Evolutionary conservation across 2,329 filamentous ascomycete species (phyloP).

Genomic region (Aspergillus neotritici): DNA sequence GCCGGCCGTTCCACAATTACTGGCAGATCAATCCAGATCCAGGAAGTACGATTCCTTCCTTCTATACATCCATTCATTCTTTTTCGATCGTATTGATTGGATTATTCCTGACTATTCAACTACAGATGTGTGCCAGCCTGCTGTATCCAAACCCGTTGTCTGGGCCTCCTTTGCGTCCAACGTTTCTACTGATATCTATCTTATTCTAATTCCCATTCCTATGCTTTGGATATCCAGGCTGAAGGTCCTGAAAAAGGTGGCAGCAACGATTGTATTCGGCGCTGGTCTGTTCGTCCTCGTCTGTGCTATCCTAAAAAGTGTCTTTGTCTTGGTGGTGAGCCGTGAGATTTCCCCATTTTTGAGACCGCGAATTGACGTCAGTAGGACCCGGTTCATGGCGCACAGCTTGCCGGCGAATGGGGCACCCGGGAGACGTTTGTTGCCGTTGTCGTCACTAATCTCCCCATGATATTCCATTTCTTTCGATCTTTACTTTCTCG

Average conservation of each 20-base stretch:
- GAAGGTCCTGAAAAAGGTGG: constrained; percentile 44
- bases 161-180: constrained; percentile 47
- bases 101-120: background rate
- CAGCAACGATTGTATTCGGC: constrained; percentile 47
- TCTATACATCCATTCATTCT: background rate
- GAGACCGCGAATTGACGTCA: background rate
- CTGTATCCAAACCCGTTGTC: constrained; percentile 45
- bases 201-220: constrained; percentile 54
- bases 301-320: constrained; percentile 48
- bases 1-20: constrained; percentile 47
- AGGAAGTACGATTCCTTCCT: constrained; percentile 40
- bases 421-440: constrained; percentile 38
- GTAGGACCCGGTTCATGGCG: constrained; percentile 28
- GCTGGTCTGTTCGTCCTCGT: constrained; percentile 50
- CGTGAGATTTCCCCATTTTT: background rate
- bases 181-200: constrained; percentile 51
- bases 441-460: constrained; percentile 34
- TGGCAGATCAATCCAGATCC: constrained; percentile 57
- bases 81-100: too few species aligned
- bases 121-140: constrained; percentile 43
- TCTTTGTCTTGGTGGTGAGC: constrained; percentile 41
- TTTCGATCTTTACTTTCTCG: constrained; percentile 38
- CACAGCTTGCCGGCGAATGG: constrained; percentile 32
- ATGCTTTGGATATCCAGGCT: constrained; percentile 50
- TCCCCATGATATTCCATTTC: constrained; percentile 39